Conservation (phyloP, 1,284 basidiomycete species). For the Leccinum angustisporum region DNA sequence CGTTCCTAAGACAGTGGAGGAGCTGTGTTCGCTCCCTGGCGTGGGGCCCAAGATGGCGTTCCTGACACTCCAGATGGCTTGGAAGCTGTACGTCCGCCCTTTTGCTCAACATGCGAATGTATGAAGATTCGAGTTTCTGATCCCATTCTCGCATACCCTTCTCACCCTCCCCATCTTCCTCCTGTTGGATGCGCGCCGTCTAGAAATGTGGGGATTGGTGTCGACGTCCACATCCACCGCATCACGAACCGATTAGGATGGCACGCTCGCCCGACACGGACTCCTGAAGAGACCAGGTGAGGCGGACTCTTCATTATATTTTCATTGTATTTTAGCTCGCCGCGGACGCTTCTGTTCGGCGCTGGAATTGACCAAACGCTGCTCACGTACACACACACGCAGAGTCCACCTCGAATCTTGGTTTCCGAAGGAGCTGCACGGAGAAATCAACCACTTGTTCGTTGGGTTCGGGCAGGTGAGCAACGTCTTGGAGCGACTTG, state of each 20-base stretch:
- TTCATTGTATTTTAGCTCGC: no score
- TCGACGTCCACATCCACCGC: conserved; percentile 94
- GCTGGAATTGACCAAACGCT: no score
- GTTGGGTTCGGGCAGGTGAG: conserved; percentile 91
- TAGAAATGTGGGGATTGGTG: conserved; percentile 93
- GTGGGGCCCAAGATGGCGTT: conserved; percentile 96
- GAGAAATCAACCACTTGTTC: conserved; percentile 83
- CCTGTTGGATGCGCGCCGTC: background rate
- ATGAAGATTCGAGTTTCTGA: no score
- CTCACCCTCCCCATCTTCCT: background rate
- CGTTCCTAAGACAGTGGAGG: conserved; percentile 84
- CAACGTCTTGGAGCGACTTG: background rate
- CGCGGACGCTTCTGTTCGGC: no score
- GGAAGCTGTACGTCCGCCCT: conserved; percentile 65
- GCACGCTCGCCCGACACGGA: conserved; percentile 84
- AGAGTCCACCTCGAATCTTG: conserved; percentile 86
- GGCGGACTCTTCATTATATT: background rate
- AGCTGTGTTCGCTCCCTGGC: conserved; percentile 80
- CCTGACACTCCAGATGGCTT: conserved; percentile 78
- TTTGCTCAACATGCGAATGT: background rate
- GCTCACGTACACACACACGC: no score
- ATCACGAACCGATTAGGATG: conserved; percentile 92
- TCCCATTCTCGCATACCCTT: no score
- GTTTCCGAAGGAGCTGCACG: conserved; percentile 79
- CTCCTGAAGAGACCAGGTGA: conserved; percentile 84